phyloP scores from a whole-genome alignment of 2,329 filamentous ascomycete genomes.

The Geosmithia flava region DNA sequence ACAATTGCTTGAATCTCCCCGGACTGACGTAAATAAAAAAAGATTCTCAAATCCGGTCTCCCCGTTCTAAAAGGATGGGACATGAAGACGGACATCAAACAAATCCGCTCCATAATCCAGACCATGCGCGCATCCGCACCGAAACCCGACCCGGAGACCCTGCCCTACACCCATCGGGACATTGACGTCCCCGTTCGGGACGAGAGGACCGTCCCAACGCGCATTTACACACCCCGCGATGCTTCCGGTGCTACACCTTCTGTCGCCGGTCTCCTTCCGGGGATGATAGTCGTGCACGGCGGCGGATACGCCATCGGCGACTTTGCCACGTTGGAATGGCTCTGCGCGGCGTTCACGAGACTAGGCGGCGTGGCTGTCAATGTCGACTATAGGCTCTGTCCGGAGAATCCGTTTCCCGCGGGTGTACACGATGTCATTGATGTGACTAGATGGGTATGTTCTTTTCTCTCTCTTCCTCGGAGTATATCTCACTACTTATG shows the following conservation, averaged over 20 bases:
- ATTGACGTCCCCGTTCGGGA: slow-evolving; percentile 10
- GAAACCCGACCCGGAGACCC: slow-evolving; percentile 5
- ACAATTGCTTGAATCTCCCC: too few species aligned
- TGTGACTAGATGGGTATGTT: slow-evolving; percentile 14
- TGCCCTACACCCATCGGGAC: slow-evolving; percentile 9
- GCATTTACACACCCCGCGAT: slow-evolving; percentile 10
- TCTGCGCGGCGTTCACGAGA: slow-evolving; percentile 11
- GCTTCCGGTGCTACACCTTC: background rate
- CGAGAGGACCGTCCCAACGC: slow-evolving; percentile 6
- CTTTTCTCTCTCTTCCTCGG: too few species aligned
- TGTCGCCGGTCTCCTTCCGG: slow-evolving; percentile 9
- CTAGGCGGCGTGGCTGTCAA: slow-evolving; percentile 14
- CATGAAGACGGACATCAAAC: slow-evolving; percentile 9
- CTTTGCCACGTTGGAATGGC: slow-evolving; percentile 10
- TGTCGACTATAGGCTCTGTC: slow-evolving; percentile 14
- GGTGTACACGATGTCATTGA: slow-evolving; percentile 15
- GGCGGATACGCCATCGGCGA: slow-evolving; percentile 14
- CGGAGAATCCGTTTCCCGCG: slow-evolving; percentile 14
- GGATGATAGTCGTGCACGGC: slow-evolving; percentile 13
- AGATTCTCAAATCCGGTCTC: slow-evolving; percentile 6
- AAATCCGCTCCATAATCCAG: slow-evolving; percentile 8
- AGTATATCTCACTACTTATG: too few species aligned
- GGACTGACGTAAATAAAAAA: too few species aligned
- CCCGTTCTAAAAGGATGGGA: slow-evolving; percentile 9
- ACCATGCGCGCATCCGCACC: slow-evolving; percentile 5